These are phyloP conservation scores for Trichothecium roseum DNA, from an alignment of 2,329 filamentous ascomycete species.

Conservation along the genomic window DNA sequence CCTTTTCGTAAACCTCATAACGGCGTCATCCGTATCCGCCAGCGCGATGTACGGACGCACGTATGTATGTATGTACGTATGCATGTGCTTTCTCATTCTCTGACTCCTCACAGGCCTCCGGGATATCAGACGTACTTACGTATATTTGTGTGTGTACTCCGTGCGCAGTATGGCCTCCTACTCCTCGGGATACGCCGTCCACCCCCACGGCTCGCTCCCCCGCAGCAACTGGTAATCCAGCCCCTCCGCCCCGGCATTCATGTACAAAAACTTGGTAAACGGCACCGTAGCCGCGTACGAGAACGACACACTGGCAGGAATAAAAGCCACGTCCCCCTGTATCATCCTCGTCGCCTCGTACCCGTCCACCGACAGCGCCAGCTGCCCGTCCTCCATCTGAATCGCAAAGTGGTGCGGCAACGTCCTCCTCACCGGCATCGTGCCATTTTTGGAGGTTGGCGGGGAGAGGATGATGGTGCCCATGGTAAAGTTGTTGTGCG, in stretches of 20 bases:
- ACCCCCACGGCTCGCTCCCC: slow-evolving; percentile 10
- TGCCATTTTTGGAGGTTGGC: slow-evolving; percentile 7
- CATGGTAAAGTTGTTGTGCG: slow-evolving; percentile 10
- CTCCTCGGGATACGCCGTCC: slow-evolving; percentile 8
- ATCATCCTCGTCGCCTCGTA: slow-evolving; percentile 12
- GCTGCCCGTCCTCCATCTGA: slow-evolving; percentile 16
- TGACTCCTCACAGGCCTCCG: too few relatives aligned
- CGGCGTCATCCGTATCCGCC: too few relatives aligned
- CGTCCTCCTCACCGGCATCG: slow-evolving; percentile 4
- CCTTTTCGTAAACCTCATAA: too few relatives aligned
- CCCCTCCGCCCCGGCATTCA: slow-evolving; percentile 13
- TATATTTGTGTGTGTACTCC: too few relatives aligned
- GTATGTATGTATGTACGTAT: too few relatives aligned
- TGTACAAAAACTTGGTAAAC: slow-evolving; percentile 15
- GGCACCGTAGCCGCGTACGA: slow-evolving; percentile 12
- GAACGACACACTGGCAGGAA: slow-evolving; percentile 11
- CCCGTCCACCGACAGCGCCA: slow-evolving; percentile 11
- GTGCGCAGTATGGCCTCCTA: too few relatives aligned
- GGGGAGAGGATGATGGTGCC: slow-evolving; percentile 11
- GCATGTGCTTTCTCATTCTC: too few relatives aligned
- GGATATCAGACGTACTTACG: too few relatives aligned
- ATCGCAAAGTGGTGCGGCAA: slow-evolving; percentile 11
- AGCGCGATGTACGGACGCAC: too few relatives aligned
- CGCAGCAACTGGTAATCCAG: slow-evolving; percentile 13
- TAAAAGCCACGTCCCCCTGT: slow-evolving; percentile 16